Percentiles rank a stretch among this genome's conserved stretches.
phyloP scores from a whole-genome alignment of 2,329 filamentous ascomycete species.

The Cytospora mali region DNA sequence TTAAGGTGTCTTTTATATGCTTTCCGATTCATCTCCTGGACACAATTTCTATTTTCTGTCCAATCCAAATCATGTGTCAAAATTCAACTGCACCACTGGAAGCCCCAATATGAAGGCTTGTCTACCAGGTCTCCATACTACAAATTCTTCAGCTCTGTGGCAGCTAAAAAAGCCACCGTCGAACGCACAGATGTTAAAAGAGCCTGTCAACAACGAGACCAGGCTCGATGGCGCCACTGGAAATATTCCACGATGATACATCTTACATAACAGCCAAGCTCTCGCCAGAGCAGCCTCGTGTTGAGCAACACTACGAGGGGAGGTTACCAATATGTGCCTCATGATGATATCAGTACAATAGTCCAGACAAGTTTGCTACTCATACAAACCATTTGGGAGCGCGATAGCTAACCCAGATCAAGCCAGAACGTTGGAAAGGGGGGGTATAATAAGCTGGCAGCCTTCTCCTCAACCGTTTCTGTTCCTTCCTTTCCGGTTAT shows the following conservation, averaged over 20 bases:
- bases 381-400: neutral
- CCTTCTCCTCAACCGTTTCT: neutral
- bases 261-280: conserved; percentile 6
- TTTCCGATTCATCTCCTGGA: no score
- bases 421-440: neutral
- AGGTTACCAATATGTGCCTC: neutral
- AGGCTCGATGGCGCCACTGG: neutral
- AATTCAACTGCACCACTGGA: neutral
- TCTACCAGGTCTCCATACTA: neutral
- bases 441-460: conserved; percentile 7
- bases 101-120: neutral
- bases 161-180: conserved; percentile 2
- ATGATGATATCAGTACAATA: conserved; percentile 16
- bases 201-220: neutral
- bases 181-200: conserved; percentile 3
- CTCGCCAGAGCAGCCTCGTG: neutral
- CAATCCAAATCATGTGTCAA: no score
- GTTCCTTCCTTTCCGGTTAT: neutral
- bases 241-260: neutral
- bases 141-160: neutral
- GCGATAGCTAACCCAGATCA: neutral
- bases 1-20: no score
- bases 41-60: no score
- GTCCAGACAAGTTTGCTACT: conserved; percentile 1
- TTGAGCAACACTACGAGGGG: neutral